Base-by-base conservation (phyloP, 1,284 basidiomycete species). In the Marasmius fiardii region DNA sequence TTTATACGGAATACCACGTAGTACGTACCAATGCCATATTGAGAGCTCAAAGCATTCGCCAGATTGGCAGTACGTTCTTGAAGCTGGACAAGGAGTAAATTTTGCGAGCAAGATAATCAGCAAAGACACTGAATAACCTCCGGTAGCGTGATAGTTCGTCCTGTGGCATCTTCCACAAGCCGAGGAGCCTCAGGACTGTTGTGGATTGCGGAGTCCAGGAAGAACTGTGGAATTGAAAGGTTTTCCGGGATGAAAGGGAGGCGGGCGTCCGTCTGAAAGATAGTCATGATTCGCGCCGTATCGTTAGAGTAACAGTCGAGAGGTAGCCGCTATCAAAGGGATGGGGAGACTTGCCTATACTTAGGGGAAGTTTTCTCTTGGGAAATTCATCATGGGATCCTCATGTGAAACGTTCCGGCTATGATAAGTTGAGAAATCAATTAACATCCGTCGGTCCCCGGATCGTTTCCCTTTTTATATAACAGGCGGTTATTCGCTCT, bases 161-260 rank as follows among this genome's bases (percentile, higher is more conserved):
- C 83, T 10, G 80, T 79, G 20, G 67, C 64, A 53, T 86, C 80
- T 24, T 86, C 84, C 41, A 88, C 75, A 34, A 88, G 67, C 74
- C 82, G 87, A 4, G 84, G 75, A 43, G 65, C 65, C 18, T 59
- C 65, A 21, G 64, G 60, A 20, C 61, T 65, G 24, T 74, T 70
- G 14, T 43, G 72, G 72, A n/a, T 71, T 65, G 3, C 77, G 74
- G 60, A 67, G 65, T 87, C 82, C n/a, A 90, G 73, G 63, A 87
- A 77, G 67, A 90, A 89, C 65, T 88, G 86, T 5, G 75, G 73
- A 20, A 88, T 67, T 2, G 84, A 86, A 51, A 89, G 62, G 66
- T 89, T 73, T 62, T 85, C 82, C 18, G 88, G 87, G 49, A 88
- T 80, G 51, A 65, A 60, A 52, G 79, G 80, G 16, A 82, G 68